These are phyloP conservation scores for Cyclotella distinguenda DNA, from an alignment of 108 stramenopile species.

Conservation along the genomic window DNA sequence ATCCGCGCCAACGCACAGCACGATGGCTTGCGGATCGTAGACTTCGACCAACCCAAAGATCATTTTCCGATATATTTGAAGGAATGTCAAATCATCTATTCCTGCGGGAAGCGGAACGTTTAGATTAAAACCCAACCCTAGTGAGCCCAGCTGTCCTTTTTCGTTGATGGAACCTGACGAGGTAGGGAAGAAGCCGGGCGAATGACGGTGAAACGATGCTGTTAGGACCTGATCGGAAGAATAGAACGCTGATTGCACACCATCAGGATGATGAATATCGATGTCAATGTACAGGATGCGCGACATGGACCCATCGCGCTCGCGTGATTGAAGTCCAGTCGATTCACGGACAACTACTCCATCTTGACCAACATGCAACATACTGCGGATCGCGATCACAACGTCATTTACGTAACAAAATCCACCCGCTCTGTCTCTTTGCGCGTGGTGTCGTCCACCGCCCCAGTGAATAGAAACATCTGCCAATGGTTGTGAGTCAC, in stretches of 20 bases:
- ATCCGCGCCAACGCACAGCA: slow-evolving; percentile 55
- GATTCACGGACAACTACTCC: neutral
- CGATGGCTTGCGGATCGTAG: slow-evolving; percentile 46
- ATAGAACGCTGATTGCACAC: slow-evolving; percentile 68
- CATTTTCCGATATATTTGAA: slow-evolving; percentile 28
- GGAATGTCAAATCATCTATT: slow-evolving; percentile 28
- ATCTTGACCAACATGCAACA: slow-evolving; percentile 27
- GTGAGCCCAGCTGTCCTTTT: slow-evolving; percentile 38
- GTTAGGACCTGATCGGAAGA: slow-evolving; percentile 49
- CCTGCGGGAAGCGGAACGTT: slow-evolving; percentile 51
- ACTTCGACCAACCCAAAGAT: slow-evolving; percentile 25
- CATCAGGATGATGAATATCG: slow-evolving; percentile 85
- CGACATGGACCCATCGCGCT: slow-evolving; percentile 34
- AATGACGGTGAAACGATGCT: slow-evolving; percentile 51
- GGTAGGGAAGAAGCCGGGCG: slow-evolving; percentile 50
- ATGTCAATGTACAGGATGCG: slow-evolving; percentile 84
- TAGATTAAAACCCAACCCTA: slow-evolving; percentile 48
- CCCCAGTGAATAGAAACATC: slow-evolving; percentile 85
- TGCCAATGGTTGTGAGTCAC: slow-evolving; percentile 2
- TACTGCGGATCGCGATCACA: slow-evolving; percentile 73
- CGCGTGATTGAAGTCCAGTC: neutral
- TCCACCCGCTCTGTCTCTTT: slow-evolving; percentile 63
- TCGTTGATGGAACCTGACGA: slow-evolving; percentile 30
- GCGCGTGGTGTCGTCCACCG: slow-evolving; percentile 85
- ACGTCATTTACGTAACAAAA: slow-evolving; percentile 90